Evolutionary conservation across 78 protist genomes (phyloP).

Genomic region (Mastigamoeba balamuthi): DNA sequence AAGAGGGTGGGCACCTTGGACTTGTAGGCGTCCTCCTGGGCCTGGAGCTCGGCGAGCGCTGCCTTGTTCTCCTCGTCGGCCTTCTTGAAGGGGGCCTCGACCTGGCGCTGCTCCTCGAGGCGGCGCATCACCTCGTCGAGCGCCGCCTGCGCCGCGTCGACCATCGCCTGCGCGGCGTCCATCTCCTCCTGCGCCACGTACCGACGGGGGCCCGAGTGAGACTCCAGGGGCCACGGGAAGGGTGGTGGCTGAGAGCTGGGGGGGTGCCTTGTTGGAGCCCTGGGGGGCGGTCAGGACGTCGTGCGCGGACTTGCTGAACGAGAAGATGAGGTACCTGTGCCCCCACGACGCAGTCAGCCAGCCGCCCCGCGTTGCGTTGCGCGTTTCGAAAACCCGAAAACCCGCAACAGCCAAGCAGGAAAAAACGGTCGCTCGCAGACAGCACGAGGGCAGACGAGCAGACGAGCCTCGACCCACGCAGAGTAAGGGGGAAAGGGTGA

Average conservation of each 20-base stretch:
- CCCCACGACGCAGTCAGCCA: too few relatives aligned
- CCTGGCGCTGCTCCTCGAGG: neutral
- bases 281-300: neutral
- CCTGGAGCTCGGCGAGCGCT: neutral
- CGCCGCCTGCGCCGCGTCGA: neutral
- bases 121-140: neutral
- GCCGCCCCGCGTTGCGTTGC: too few relatives aligned
- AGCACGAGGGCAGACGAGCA: too few relatives aligned
- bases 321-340: neutral
- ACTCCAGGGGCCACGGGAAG: too few relatives aligned
- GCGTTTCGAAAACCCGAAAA: too few relatives aligned
- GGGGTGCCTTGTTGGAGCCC: neutral
- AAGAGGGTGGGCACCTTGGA: neutral
- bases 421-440: neutral
- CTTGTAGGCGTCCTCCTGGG: neutral
- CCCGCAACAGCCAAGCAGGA: neutral
- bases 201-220: too few relatives aligned
- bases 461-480: too few relatives aligned
- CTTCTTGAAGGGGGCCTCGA: neutral
- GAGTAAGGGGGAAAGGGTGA: too few relatives aligned
- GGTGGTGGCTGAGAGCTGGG: too few relatives aligned
- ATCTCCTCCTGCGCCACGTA: too few relatives aligned
- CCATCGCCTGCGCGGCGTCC: neutral
- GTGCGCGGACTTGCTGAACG: neutral
- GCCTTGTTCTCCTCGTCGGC: neutral